Base-by-base conservation (phyloP, 208 protist species). In the Balamuthia mandrillaris region DNA sequence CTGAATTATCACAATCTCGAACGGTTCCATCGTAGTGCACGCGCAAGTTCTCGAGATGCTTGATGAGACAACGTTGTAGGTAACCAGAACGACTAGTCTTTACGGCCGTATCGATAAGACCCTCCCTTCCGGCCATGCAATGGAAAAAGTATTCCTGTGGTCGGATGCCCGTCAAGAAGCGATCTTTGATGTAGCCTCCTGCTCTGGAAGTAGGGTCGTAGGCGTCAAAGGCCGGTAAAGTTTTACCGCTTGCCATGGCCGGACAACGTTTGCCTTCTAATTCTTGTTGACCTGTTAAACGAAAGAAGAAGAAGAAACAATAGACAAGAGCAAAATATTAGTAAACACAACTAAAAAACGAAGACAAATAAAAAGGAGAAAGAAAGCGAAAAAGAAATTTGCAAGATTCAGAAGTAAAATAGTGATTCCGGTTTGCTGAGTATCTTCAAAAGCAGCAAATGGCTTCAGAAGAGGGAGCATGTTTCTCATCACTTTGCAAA, bases 31-130 rank as follows among this genome's bases (percentile, higher is more conserved):
- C 96, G 92, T 97, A 99, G 63, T 97, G 91, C 70, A 98, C 94
- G 16, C 94, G 88, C 42, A 97, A 85, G 29, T 70, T 84, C 58
- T 86, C 81, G 33, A 99, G 91, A 45, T 97, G 96, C 86, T 99
- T 99, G 86, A 99, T 96, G 21, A 99, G 92, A 89, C 97, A 98
- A 18, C 91, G 93, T 93, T 99, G 97, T 54, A 99, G 90, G 86
- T 99, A 99, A n/a, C 99, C 98, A 12, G 97, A 99, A 86, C 95
- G 96, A 9, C 96, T 95, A 31, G 99, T 99, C 90, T 99, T 99
- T 27, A 99, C 97, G 33, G 98, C 98, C 24, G 99, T 99, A 93
- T 99, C 98, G 86, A 99, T 98, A 4, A 99, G 92, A 79, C 98
- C 98, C 90, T 99, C 99, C 68, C 99, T 94, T 72, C 99, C 99